These are phyloP conservation scores for Cystobasidium pallidum DNA, from an alignment of 1,284 basidiomycete species.

Conservation along the genomic window DNA sequence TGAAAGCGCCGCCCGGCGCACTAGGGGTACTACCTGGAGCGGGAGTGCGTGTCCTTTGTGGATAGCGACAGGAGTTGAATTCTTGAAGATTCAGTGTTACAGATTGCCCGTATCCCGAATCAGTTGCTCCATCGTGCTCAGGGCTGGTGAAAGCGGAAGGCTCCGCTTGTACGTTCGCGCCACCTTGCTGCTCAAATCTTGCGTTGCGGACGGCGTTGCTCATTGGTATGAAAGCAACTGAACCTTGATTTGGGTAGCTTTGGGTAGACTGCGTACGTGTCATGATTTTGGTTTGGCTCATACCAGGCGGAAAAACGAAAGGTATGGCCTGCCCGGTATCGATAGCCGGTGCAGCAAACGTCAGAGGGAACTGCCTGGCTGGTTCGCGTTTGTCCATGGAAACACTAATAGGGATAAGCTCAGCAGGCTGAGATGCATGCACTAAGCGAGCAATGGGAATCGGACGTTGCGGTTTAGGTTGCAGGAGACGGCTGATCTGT, in stretches of 20 bases:
- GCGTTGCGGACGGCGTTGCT: not conserved
- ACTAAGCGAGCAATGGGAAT: constrained; percentile 8
- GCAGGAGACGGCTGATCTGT: not conserved
- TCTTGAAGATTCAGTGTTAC: no score
- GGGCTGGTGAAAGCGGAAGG: not conserved
- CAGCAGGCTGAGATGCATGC: constrained; percentile 11
- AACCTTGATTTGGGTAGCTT: not conserved
- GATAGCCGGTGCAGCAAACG: not conserved
- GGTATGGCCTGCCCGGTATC: not conserved
- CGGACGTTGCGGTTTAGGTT: constrained; percentile 16
- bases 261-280: no score
- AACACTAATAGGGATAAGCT: not conserved
- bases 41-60: not conserved
- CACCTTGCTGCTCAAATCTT: not conserved
- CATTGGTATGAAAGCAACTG: not conserved
- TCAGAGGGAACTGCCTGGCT: not conserved
- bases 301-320: not conserved
- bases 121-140: not conserved
- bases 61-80: no score
- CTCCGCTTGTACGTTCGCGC: not conserved
- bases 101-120: constrained; percentile 1
- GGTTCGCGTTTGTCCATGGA: not conserved
- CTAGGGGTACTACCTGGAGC: not conserved
- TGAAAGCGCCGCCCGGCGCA: not conserved
- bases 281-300: not conserved